Conservation (phyloP, 192 early-diverging fungal genomes). For the Mortierella alpina region DNA sequence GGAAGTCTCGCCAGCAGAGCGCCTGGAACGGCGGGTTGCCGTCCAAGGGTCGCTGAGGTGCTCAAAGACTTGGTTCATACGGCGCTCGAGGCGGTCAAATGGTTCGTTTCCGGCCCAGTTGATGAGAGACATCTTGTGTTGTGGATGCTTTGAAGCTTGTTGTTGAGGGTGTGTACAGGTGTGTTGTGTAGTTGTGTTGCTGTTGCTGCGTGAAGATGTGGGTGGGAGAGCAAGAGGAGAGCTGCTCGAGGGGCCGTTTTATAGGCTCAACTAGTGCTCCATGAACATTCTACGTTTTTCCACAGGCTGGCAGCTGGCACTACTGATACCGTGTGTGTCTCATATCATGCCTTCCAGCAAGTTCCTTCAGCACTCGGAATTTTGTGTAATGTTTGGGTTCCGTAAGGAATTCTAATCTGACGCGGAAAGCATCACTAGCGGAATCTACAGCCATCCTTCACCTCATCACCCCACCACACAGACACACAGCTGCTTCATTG, state of each 20-base stretch:
- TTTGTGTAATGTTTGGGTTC: no score
- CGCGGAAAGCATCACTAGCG: background rate
- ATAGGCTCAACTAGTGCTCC: no score
- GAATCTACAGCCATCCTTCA: background rate
- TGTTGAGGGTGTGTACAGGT: background rate
- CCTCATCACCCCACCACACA: background rate
- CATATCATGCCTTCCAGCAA: no score
- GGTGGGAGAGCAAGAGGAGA: no score
- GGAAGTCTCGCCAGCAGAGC: conserved; percentile 4
- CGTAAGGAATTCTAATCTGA: no score
- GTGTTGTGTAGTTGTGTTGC: background rate
- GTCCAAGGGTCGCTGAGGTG: conserved; percentile 30
- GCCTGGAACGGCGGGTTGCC: conserved; percentile 1
- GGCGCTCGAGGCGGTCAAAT: conserved; percentile 34
- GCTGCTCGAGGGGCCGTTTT: no score
- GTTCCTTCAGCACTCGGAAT: no score
- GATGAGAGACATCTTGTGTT: conserved; percentile 29
- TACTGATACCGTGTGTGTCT: no score
- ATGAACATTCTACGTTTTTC: no score
- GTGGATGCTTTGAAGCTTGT: background rate
- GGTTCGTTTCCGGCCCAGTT: conserved; percentile 24
- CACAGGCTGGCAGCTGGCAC: no score
- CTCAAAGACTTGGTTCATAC: conserved; percentile 39
- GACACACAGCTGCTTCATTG: background rate
- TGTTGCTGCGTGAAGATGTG: no score